Base-by-base conservation (phyloP, 1,284 basidiomycete genomes). In the Takashimella tepidaria region DNA sequence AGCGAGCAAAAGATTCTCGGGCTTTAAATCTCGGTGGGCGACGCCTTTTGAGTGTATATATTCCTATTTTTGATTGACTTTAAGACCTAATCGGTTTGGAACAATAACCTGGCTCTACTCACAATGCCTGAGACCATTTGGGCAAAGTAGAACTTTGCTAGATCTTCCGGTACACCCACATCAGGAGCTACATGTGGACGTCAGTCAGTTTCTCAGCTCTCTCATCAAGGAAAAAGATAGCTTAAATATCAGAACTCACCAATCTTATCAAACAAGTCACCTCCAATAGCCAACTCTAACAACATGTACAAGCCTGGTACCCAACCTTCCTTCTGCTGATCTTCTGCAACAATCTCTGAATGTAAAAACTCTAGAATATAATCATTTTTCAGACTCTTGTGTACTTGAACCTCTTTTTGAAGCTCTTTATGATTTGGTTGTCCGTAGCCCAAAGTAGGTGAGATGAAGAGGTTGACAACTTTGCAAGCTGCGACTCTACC, bases 261-360 rank as follows among this genome's bases (percentile, higher is more conserved):
- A 57, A 98, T 98, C 79, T 98, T 98, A 76, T 98, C 96, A 71
- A 98, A 98, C 41, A 98, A 76, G 73, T 98, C 95, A 0, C 96
- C 95, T 44, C 92, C 93, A 1, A 86, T 86, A 0, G 93, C 95
- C 41, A 95, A 79, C 73, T 98, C 95, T 60, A 98, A 78, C 23
- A 98, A 77, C 80, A 98, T 91, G 70, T 98, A 98, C 42, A 92
- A 81, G 0, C 88, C 92, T 0, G 89, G 86, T 1, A 85, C 75
- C 64, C 72, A 63, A 42, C 61, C 70, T 59, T 64, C 56, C 54
- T 54, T 25, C 52, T 80, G 78, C 54, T 83, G 81, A 55, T 85
- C 82, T 40, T 80, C 76, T 55, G 92, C 89, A 0, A 91, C 83
- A 2, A 89, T 76, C 43, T 87, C 82, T 0, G 85, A 87, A 51